Base-by-base conservation (phyloP, 805 yeast genomes). In the Debaryomyces hansenii region DNA sequence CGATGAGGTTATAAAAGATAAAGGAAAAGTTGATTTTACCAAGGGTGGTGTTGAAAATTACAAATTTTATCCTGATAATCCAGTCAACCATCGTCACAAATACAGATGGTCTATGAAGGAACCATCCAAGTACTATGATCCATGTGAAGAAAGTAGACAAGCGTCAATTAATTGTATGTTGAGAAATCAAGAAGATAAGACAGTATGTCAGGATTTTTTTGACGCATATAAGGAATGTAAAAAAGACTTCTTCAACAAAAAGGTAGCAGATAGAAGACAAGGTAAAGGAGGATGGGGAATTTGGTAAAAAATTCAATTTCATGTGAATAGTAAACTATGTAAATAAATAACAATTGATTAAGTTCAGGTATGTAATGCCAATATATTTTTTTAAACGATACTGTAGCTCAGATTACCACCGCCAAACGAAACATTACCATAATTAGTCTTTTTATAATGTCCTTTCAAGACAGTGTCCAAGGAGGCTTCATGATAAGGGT, bases 141-240 rank as follows among this genome's bases (percentile, higher is more conserved):
- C 99, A 0, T 92, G 99, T 66, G 86, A 84, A 40, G 94, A 90
- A 59, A 84, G 94, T 32, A 78, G 97, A 8, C 84, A 83, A 61
- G 92, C 96, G 83, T 87, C 96, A 37, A 72, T 90, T 53, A 80
- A 79, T 53, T 92, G 99, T 58, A 72, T 92, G 63, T 92, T 89
- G 56, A 66, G 86, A 41, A 88, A 91, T 60, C 72, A 89, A 80
- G 72, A 80, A 75, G 72, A 82, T 60, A 59, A 82, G 74, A 44
- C 76, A 66, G 67, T 90, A 85, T 72, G 80, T 69, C 63, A 72
- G 50, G 96, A 87, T 48, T 92, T 88, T 60, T 94, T 92, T 63
- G 90, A 85, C 57, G 97, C 97, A 0, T 92, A 92, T 63, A 75
- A 92, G 49, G 99, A 92, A 59, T 92, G 99, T 68, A 86, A 87